Conservation (phyloP, 371 early-diverging fungal genomes). For the Mortierella sp. region DNA sequence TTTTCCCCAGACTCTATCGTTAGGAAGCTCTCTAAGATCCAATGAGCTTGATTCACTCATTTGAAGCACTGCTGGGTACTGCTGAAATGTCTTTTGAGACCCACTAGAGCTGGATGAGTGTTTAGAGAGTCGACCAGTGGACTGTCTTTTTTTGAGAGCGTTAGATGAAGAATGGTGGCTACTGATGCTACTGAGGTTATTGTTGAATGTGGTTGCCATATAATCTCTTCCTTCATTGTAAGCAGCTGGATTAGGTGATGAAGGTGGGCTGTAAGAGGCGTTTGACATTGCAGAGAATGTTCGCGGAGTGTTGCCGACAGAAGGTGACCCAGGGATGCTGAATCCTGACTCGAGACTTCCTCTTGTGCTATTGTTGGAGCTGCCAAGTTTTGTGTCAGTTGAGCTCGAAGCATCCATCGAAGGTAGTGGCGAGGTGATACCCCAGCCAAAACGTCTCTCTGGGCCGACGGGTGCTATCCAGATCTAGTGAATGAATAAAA, state of each 20-base stretch:
- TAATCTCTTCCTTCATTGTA: constrained; percentile 2
- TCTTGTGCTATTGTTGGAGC: not conserved
- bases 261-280: constrained; percentile 23
- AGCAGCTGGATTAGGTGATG: constrained; percentile 6
- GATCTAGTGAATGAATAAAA: constrained; percentile 13
- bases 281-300: constrained; percentile 23
- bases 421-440: constrained; percentile 34
- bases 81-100: constrained; percentile 16
- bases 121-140: constrained; percentile 34
- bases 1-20: constrained; percentile 20
- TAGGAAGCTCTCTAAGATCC: constrained; percentile 18
- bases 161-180: not conserved
- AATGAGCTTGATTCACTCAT: not conserved
- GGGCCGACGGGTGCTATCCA: constrained; percentile 43
- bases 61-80: constrained; percentile 24
- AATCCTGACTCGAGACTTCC: not conserved
- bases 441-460: constrained; percentile 45
- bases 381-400: not conserved
- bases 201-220: constrained; percentile 2
- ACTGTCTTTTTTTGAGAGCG: constrained; percentile 32
- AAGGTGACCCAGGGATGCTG: constrained; percentile 5
- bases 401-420: not conserved
- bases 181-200: not conserved
- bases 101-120: constrained; percentile 18
- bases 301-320: not conserved